Percentiles rank a stretch among this genome's conserved stretches.
These are phyloP conservation scores for Millerozyma acaciae DNA, from an alignment of 805 yeast genomes.

Conservation along the genomic window DNA sequence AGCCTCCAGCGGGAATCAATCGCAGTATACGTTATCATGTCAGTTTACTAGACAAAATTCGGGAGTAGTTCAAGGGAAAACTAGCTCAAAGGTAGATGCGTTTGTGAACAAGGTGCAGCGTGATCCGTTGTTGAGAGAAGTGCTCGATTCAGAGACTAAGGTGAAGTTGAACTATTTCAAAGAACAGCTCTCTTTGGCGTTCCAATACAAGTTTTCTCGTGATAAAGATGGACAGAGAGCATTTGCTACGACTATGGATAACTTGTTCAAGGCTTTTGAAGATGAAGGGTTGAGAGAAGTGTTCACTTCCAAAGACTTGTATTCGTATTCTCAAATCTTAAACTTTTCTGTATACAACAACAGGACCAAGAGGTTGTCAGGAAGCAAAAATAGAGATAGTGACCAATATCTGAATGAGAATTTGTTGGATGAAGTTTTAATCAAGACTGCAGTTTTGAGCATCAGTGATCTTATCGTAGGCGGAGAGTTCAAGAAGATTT, in stretches of 20 bases:
- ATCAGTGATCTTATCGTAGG: conserved; percentile 25
- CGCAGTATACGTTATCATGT: conserved; percentile 7
- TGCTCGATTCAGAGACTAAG: conserved; percentile 15
- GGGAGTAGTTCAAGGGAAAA: conserved; percentile 5
- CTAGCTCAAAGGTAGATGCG: conserved; percentile 13
- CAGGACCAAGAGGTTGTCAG: conserved; percentile 31
- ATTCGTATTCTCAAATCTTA: conserved; percentile 17
- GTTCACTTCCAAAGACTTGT: conserved; percentile 19
- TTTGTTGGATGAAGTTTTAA: conserved; percentile 24
- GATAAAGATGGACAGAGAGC: conserved; percentile 15
- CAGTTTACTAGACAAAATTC: conserved; percentile 20
- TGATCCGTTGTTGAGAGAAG: conserved; percentile 21
- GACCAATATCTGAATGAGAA: conserved; percentile 27
- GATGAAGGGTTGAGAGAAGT: conserved; percentile 17
- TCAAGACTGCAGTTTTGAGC: conserved; percentile 30
- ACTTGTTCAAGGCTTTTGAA: conserved; percentile 16
- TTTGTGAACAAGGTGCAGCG: conserved; percentile 17
- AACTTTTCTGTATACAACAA: conserved; percentile 24
- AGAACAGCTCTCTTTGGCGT: conserved; percentile 23
- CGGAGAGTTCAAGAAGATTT: conserved; percentile 25
- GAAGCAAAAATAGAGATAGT: conserved; percentile 33
- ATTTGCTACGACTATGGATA: conserved; percentile 14
- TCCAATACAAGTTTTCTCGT: conserved; percentile 12
- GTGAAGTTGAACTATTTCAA: conserved; percentile 24
- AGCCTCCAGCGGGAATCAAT: background rate